These are phyloP conservation scores for Penicillium brasilianum DNA, from an alignment of 2,329 filamentous ascomycete species.

Conservation along the genomic window DNA sequence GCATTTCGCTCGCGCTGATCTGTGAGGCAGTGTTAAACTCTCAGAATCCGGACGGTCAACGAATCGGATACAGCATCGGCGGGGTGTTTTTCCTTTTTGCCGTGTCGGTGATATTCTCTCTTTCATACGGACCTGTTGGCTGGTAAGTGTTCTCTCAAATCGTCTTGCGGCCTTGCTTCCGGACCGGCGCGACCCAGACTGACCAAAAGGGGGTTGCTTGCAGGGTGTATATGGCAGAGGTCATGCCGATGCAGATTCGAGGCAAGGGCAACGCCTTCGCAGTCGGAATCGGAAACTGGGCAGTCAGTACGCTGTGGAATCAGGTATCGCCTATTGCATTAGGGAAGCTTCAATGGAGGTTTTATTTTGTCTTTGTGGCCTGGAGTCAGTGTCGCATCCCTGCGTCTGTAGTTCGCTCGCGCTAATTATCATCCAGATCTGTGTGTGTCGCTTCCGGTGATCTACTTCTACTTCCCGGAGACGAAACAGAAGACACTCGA, in stretches of 20 bases:
- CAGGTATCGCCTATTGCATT: conserved; percentile 63
- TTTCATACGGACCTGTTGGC: conserved; percentile 60
- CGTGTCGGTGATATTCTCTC: conserved; percentile 63
- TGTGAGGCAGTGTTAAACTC: conserved; percentile 65
- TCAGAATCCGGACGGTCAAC: conserved; percentile 50
- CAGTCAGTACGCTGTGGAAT: conserved; percentile 63
- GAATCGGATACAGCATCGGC: conserved; percentile 59
- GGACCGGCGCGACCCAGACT: neutral
- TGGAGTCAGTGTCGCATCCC: conserved; percentile 46
- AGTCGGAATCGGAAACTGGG: conserved; percentile 64
- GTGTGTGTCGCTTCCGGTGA: conserved; percentile 48
- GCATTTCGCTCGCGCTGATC: conserved; percentile 62
- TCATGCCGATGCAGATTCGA: conserved; percentile 70
- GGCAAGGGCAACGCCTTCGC: conserved; percentile 63
- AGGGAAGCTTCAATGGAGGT: conserved; percentile 57
- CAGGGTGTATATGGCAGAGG: conserved; percentile 70
- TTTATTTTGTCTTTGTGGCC: conserved; percentile 63
- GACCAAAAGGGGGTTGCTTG: conserved; percentile 39
- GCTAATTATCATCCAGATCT: conserved; percentile 33
- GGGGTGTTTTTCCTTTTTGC: conserved; percentile 71
- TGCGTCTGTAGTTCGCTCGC: neutral
- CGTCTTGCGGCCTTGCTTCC: neutral
- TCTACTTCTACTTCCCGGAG: conserved; percentile 60
- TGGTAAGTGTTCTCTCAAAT: conserved; percentile 26
- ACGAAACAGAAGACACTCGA: conserved; percentile 61